phyloP scores from a whole-genome alignment of 2,329 filamentous ascomycete genomes.

The Scedosporium boydii region DNA sequence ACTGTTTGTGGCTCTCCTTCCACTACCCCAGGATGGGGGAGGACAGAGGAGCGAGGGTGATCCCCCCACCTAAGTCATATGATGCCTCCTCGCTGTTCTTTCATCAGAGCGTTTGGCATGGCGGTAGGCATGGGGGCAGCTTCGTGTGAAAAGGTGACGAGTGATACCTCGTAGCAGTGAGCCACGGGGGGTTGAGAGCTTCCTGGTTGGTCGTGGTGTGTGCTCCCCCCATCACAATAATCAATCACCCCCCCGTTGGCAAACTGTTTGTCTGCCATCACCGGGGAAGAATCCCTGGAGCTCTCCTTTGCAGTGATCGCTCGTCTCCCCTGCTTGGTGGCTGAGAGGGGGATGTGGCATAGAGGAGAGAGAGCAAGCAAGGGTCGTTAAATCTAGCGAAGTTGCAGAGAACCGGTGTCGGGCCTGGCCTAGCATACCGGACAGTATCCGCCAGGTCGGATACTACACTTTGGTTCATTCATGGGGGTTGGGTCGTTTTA shows the following conservation, averaged over 20 bases:
- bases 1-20: not conserved
- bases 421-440: not conserved
- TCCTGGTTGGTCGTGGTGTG: not conserved
- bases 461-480: not conserved
- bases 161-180: not conserved
- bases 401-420: not conserved
- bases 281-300: too few relatives aligned
- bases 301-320: too few relatives aligned
- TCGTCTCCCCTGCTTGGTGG: not conserved
- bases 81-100: not conserved
- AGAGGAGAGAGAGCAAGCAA: not conserved
- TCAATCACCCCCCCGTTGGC: not conserved
- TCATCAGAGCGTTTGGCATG: not conserved
- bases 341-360: not conserved
- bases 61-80: not conserved
- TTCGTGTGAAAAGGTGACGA: not conserved
- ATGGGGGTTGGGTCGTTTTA: not conserved
- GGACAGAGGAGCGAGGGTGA: not conserved
- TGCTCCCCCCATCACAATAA: not conserved
- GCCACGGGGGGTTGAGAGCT: not conserved
- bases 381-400: not conserved
- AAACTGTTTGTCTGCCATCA: not conserved
- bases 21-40: not conserved
- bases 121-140: not conserved
- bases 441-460: not conserved